Evolutionary conservation across 2,329 filamentous ascomycete species (phyloP).

Genomic region (Fusarium neocosmosporiellum): DNA sequence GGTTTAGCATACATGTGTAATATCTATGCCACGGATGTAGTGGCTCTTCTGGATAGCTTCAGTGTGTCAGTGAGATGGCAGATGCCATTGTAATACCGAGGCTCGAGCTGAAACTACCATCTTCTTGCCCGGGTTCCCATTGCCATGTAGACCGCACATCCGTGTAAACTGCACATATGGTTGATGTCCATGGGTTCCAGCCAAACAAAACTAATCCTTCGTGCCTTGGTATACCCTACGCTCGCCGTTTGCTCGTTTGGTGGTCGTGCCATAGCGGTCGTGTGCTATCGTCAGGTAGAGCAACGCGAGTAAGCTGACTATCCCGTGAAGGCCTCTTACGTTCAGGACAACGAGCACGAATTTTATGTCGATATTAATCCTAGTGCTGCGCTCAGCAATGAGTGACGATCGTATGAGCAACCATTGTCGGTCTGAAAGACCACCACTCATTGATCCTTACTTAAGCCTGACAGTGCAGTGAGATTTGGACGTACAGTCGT

Average conservation of each 20-base stretch:
- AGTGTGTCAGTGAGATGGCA: background rate
- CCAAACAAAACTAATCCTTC: background rate
- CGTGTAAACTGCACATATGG: background rate
- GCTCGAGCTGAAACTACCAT: background rate
- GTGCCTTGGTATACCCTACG: background rate
- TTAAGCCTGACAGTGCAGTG: background rate
- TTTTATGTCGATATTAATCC: background rate
- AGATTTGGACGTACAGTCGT: no score
- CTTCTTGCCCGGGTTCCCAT: background rate
- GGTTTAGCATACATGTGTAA: constrained; percentile 21
- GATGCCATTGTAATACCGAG: background rate
- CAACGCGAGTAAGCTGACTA: background rate
- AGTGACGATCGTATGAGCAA: background rate
- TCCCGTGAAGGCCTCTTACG: background rate
- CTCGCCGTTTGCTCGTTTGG: background rate
- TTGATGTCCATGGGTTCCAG: background rate
- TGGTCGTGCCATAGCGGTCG: background rate
- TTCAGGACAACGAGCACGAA: background rate
- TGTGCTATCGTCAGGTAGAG: background rate
- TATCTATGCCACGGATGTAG: constrained; percentile 3
- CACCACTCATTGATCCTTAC: background rate
- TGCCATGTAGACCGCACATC: no score
- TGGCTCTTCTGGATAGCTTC: background rate
- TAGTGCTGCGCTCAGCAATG: background rate
- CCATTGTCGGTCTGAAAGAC: background rate